Base-by-base conservation (phyloP, 1,284 basidiomycete genomes). In the Porodaedalea pini region DNA sequence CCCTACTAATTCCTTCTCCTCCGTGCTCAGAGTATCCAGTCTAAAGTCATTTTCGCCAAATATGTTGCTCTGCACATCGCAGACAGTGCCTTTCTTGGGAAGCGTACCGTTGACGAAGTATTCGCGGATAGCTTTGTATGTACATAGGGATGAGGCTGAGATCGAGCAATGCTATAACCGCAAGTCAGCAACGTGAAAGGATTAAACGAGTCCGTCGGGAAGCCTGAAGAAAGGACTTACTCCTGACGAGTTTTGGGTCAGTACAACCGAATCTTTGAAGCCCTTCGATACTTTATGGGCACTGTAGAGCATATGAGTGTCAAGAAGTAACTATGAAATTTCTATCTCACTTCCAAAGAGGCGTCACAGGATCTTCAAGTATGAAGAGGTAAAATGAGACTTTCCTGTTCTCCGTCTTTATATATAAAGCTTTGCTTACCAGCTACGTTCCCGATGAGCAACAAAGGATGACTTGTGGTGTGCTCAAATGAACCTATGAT, bases 181-280 rank as follows among this genome's bases (percentile, higher is more conserved):
- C 29, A 50, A 19, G 27, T 39, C 8, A 19, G 10, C 11, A 23
- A 21, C 13, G 23, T 13, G 19, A 51, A 6, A 49, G 11, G 23
- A 27, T 10, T 11, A 21, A 37, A 21, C 34, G 17, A 27, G 15
- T 6, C 8, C 41, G 8, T 36, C 34, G 11, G 29, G 48, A 23
- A 15, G n/a, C 8, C 10, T n/a, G n/a, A 37, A 8, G 36, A 37
- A 40, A 10, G 17, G 7, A 50, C 61, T 31, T 44, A 65, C 65
- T 2, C 65, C 64, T 6, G 59, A 50, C 13, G 62, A 64, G 37
- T 64, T 60, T 48, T 66, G 64, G 2, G 57, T 61, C 3, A 66
- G 56, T 2, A 65, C 65, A 4, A 65, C 63, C 11, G 65, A 61
- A 32, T 56, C 51, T 5, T 49, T 50, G 56, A 66, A 65, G 15